Evolutionary conservation across 805 yeast species (phyloP).

Genomic region (Wickerhamomyces strasburgensis): DNA sequence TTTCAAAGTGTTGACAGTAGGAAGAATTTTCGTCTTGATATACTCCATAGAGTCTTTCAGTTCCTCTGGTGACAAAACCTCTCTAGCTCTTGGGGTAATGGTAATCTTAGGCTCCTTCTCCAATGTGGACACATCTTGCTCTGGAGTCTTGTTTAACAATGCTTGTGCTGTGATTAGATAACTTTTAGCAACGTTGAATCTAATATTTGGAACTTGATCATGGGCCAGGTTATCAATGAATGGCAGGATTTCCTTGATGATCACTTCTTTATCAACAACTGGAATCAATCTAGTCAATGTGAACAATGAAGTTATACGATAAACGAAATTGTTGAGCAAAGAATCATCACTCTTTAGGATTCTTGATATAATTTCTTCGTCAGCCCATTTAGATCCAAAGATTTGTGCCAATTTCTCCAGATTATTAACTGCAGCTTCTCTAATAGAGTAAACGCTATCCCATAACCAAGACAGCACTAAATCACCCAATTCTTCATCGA

Average conservation of each 20-base stretch:
- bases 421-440: slow-evolving; percentile 92
- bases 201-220: slow-evolving; percentile 90
- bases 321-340: slow-evolving; percentile 63
- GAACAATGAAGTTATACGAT: slow-evolving; percentile 85
- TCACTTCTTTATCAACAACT: slow-evolving; percentile 54
- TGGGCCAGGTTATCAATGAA: slow-evolving; percentile 64
- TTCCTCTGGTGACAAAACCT: slow-evolving; percentile 9
- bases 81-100: slow-evolving; percentile 4
- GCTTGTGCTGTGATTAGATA: slow-evolving; percentile 57
- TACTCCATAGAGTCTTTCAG: slow-evolving; percentile 25
- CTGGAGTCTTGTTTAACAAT: slow-evolving; percentile 28
- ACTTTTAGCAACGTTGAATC: slow-evolving; percentile 92
- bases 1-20: slow-evolving; percentile 58
- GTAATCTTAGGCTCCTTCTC: slow-evolving; percentile 19
- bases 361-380: slow-evolving; percentile 73
- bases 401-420: slow-evolving; percentile 73
- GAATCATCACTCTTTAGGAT: slow-evolving; percentile 46
- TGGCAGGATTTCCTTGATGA: slow-evolving; percentile 67
- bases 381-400: slow-evolving; percentile 94
- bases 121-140: slow-evolving; percentile 1
- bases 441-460: slow-evolving; percentile 94
- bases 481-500: slow-evolving; percentile 85
- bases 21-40: slow-evolving; percentile 49
- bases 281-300: slow-evolving; percentile 81
- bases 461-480: slow-evolving; percentile 96